Percentiles rank a stretch among this genome's conserved stretches.
These are phyloP conservation scores for Termitomyces sp. DNA, from an alignment of 768 basidiomycete species.

Conservation along the genomic window DNA sequence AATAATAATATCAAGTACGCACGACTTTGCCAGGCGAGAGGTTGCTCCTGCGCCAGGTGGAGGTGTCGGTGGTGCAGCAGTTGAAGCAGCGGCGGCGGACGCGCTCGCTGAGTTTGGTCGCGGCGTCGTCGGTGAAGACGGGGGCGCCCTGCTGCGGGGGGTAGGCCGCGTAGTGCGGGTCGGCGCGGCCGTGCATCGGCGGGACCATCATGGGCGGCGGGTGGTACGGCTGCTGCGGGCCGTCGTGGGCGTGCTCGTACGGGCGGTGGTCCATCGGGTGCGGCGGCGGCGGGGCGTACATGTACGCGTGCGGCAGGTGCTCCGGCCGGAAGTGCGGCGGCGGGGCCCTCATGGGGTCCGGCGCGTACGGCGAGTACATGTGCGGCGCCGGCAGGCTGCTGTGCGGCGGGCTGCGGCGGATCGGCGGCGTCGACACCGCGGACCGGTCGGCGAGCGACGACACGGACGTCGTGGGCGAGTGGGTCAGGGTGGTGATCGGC, in stretches of 20 bases:
- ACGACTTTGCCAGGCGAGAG: slow-evolving; percentile 80
- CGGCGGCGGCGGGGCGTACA: slow-evolving; percentile 26
- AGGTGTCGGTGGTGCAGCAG: slow-evolving; percentile 82
- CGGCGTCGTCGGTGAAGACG: slow-evolving; percentile 69
- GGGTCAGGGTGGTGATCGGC: slow-evolving; percentile 47
- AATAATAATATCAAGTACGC: slow-evolving; percentile 17
- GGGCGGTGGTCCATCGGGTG: slow-evolving; percentile 23
- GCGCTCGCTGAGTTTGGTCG: slow-evolving; percentile 75
- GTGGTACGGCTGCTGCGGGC: slow-evolving; percentile 14
- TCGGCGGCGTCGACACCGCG: slow-evolving; percentile 56
- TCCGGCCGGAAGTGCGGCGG: slow-evolving; percentile 29
- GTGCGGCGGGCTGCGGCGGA: slow-evolving; percentile 39
- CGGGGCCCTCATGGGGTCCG: slow-evolving; percentile 27
- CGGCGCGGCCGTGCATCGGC: slow-evolving; percentile 7
- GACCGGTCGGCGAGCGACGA: slow-evolving; percentile 56
- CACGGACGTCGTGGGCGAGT: slow-evolving; percentile 60
- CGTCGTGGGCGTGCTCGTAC: slow-evolving; percentile 24
- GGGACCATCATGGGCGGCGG: slow-evolving; percentile 9
- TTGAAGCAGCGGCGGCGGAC: slow-evolving; percentile 80
- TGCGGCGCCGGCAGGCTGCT: slow-evolving; percentile 23
- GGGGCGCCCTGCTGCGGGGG: slow-evolving; percentile 29
- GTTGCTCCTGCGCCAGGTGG: slow-evolving; percentile 76
- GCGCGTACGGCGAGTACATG: slow-evolving; percentile 35
- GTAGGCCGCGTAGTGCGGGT: slow-evolving; percentile 19
- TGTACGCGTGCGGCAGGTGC: slow-evolving; percentile 29